These are phyloP conservation scores for Crithidia acanthocephali DNA, from an alignment of 208 protist genomes.

Conservation along the genomic window DNA sequence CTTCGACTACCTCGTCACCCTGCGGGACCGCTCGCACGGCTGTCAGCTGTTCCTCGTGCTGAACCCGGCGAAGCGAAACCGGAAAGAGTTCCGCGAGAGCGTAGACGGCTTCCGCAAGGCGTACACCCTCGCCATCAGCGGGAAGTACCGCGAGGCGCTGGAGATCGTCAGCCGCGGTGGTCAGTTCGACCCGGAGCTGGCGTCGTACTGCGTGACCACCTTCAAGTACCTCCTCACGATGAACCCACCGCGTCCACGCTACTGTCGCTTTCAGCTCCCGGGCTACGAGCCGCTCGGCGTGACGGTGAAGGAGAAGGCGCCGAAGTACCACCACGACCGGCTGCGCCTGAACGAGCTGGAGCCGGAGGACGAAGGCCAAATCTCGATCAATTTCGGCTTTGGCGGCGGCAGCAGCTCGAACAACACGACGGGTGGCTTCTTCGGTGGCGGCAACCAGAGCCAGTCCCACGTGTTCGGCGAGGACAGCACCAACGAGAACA, in stretches of 20 bases:
- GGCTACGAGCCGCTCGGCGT: slow-evolving; percentile 18
- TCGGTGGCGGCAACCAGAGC: not conserved
- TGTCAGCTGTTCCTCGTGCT: slow-evolving; percentile 43
- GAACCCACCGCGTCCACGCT: slow-evolving; percentile 14
- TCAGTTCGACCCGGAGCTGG: slow-evolving; percentile 31
- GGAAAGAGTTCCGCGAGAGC: slow-evolving; percentile 22
- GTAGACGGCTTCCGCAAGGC: slow-evolving; percentile 23
- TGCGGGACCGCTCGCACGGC: slow-evolving; percentile 25
- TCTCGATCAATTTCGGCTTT: slow-evolving; percentile 23
- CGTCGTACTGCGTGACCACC: slow-evolving; percentile 9
- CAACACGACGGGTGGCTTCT: not conserved
- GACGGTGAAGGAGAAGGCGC: not conserved
- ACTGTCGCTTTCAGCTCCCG: slow-evolving; percentile 22
- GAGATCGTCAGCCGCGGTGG: slow-evolving; percentile 15
- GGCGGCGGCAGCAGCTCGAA: slow-evolving; percentile 7
- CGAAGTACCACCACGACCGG: slow-evolving; percentile 14
- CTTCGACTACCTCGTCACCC: slow-evolving; percentile 40
- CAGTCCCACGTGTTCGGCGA: slow-evolving; percentile 8
- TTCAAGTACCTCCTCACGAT: slow-evolving; percentile 17
- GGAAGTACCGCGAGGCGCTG: slow-evolving; percentile 29
- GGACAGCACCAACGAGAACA: not conserved
- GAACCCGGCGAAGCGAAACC: slow-evolving; percentile 18
- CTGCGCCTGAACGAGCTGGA: slow-evolving; percentile 15
- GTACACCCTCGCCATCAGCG: slow-evolving; percentile 30
- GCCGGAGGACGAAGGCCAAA: slow-evolving; percentile 4